These are phyloP conservation scores for Castanea sativa DNA, from an alignment of 306 rosid genomes.

Conservation along the genomic window DNA sequence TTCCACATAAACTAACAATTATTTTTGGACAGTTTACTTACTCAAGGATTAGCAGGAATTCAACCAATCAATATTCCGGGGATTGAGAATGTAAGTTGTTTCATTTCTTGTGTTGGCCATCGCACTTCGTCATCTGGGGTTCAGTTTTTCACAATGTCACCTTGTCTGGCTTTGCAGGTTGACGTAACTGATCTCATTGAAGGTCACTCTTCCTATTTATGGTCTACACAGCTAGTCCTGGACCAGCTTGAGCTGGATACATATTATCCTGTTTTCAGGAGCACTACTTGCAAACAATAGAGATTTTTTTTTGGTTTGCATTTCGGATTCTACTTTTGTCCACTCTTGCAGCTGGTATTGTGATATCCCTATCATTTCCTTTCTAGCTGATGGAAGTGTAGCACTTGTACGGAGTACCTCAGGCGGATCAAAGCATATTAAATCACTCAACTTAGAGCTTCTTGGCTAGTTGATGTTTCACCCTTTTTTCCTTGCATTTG, in stretches of 20 bases:
- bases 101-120: not conserved
- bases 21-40: slow-evolving; percentile 46
- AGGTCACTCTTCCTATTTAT: slow-evolving; percentile 88
- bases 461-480: not conserved
- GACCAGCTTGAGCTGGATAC: slow-evolving; percentile 68
- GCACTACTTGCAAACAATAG: slow-evolving; percentile 20
- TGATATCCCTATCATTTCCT: not conserved
- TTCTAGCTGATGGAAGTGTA: not conserved
- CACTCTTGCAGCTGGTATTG: not conserved
- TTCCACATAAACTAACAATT: not conserved
- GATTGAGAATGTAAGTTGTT: slow-evolving; percentile 55
- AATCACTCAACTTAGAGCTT: not conserved
- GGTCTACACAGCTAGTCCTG: slow-evolving; percentile 67
- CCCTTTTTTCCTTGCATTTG: not conserved
- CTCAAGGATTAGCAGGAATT: slow-evolving; percentile 71
- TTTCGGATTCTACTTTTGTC: not conserved
- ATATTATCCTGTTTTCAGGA: slow-evolving; percentile 65
- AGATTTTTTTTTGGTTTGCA: not conserved
- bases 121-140: not conserved
- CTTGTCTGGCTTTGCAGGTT: slow-evolving; percentile 52
- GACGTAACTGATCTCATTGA: slow-evolving; percentile 70
- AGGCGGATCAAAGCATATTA: not conserved
- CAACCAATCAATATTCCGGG: slow-evolving; percentile 62
- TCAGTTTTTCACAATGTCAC: not conserved
- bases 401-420: not conserved